Base-by-base conservation (phyloP, 2,329 filamentous ascomycete genomes). In the Xylariaceae sp. region DNA sequence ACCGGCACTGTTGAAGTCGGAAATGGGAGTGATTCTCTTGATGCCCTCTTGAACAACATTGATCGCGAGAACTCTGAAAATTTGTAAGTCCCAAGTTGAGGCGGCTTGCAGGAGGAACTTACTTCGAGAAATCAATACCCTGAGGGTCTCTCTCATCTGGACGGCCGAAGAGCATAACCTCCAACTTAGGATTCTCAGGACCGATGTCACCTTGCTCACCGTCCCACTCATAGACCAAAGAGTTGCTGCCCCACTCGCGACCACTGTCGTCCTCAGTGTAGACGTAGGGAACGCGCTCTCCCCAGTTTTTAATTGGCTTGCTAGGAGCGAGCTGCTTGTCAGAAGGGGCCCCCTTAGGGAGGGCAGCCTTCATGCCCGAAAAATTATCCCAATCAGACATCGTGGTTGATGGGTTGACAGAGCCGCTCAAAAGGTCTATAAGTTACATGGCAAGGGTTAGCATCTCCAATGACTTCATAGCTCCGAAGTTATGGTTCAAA, bases 201-300 rank as follows among this genome's bases (percentile, higher is more conserved):
- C 89, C 93, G 51, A 99, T 79, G 41, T 98, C 93, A 2, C 93
- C 95, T 64, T 82, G 90, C 2, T 96, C 91, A 10, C 92, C 91
- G 18, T 86, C 81, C 89, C 90, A 98, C 67, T 93, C 85, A 65
- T 98, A 98, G 43, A 89, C 79, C 0, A 70, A 75, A n/a, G 85
- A 87, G 52, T 83, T 82, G 40, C 77, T 72, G 14, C 80, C 82
- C 75, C 80, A 85, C 2, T 70, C 66, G 67, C 66, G 40, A n/a
- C 63, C 52, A 7, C 62, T 57, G 23, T 65, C 61, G 20, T 64
- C 69, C 9, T 68, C 67, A 1, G 74, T 68, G 67, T 87, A 86
- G 64, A 85, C 76, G 64, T 81, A 78, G 0, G 77, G 71, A 2
- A 74, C 69, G 0, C 74, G 74, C 46, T 77, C 65, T 9, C 73